Evolutionary conservation across 805 yeast species (phyloP).

Genomic region (Cyberlindnera petersonii): DNA sequence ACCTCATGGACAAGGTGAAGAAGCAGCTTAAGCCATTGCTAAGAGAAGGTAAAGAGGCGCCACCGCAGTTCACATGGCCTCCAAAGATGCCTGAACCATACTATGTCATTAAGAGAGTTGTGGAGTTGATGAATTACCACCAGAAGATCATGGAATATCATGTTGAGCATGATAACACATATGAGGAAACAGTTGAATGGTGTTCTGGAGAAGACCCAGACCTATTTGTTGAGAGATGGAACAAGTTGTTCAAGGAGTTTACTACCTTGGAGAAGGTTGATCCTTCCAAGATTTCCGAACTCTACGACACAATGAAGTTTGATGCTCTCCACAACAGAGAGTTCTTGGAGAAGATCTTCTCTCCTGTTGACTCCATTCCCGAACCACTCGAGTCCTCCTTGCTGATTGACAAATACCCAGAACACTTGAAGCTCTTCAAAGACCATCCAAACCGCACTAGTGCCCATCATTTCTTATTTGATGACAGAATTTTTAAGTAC

Average conservation of each 20-base stretch:
- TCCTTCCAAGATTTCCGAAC: conserved; percentile 93
- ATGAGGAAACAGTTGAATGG: conserved; percentile 71
- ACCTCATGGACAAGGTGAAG: conserved; percentile 94
- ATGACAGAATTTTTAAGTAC: conserved; percentile 72
- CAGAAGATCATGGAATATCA: conserved; percentile 78
- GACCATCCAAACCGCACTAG: conserved; percentile 11
- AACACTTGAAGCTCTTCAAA: conserved; percentile 27
- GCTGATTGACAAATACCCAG: conserved; percentile 28
- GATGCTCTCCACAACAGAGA: conserved; percentile 95
- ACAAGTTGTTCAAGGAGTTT: conserved; percentile 89
- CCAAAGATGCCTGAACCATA: conserved; percentile 97
- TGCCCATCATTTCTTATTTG: conserved; percentile 52
- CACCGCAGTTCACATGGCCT: conserved; percentile 98
- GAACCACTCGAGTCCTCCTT: conserved; percentile 27
- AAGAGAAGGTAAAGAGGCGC: conserved; percentile 95
- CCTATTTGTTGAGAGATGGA: conserved; percentile 94
- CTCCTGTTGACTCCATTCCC: conserved; percentile 50
- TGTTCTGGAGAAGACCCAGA: conserved; percentile 95
- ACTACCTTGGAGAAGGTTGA: conserved; percentile 91
- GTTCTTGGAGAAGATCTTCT: conserved; percentile 78
- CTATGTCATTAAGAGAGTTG: conserved; percentile 87
- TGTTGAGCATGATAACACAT: conserved; percentile 49
- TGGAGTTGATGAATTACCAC: conserved; percentile 92
- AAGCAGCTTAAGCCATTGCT: conserved; percentile 91
- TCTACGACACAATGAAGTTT: conserved; percentile 97